Evolutionary conservation across 164 flowering plant species (phyloP).

Genomic region (Berberis thunbergii): DNA sequence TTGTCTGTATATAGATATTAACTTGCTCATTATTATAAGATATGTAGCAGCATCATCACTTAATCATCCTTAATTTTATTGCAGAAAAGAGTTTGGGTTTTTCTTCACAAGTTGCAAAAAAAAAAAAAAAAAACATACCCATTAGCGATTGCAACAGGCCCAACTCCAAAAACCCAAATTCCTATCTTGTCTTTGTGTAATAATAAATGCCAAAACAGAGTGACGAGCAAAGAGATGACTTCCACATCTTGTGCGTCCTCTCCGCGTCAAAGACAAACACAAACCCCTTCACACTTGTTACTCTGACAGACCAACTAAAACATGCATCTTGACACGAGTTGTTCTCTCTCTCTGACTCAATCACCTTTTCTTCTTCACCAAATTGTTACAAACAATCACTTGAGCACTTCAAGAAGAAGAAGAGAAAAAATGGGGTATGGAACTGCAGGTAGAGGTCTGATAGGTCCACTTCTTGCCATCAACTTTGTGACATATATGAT

Average conservation of each 20-base stretch:
- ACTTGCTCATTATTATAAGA: no score
- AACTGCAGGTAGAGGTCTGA: slow-evolving; percentile 25
- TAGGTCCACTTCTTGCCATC: slow-evolving; percentile 32
- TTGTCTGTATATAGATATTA: no score
- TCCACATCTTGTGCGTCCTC: no score
- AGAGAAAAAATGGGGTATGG: slow-evolving; percentile 14
- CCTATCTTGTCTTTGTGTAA: neutral
- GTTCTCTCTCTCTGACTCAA: neutral
- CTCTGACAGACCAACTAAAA: neutral
- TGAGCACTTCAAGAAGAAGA: neutral
- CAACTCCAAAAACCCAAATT: neutral
- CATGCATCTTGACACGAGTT: neutral
- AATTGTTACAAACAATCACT: neutral
- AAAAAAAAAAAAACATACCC: neutral
- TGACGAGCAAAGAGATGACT: no score
- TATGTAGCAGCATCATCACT: no score
- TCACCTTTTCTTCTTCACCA: neutral
- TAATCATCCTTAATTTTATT: no score
- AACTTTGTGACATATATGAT: slow-evolving; percentile 36
- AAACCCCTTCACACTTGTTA: neutral
- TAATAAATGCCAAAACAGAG: no score
- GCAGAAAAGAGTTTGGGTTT: no score
- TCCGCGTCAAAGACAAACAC: no score
- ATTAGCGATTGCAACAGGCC: neutral
- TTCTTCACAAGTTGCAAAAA: no score